Conservation (phyloP, 371 early-diverging fungal species). For the Syncephalastrum sp. region DNA sequence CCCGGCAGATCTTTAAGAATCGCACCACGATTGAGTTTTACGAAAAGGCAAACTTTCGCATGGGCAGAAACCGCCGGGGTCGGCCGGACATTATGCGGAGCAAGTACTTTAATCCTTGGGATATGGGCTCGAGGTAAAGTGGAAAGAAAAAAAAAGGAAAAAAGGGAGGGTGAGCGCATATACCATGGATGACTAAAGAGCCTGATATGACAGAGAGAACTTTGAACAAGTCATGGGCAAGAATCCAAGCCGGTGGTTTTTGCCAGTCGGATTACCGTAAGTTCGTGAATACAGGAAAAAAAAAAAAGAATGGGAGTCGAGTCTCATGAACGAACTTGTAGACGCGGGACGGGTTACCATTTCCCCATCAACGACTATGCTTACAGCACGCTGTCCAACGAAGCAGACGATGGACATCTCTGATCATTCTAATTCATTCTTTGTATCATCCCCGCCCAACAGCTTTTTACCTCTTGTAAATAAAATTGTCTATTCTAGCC, state of each 20-base stretch:
- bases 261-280: slow-evolving; percentile 58
- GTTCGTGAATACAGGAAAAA: slow-evolving; percentile 12
- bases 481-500: background rate
- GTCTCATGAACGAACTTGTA: background rate
- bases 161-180: background rate
- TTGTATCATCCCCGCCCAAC: background rate
- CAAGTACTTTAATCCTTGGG: slow-evolving; percentile 61
- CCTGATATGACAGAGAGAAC: slow-evolving; percentile 30
- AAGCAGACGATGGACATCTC: slow-evolving; percentile 20
- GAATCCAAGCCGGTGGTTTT: slow-evolving; percentile 52
- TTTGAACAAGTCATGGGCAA: slow-evolving; percentile 58
- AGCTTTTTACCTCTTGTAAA: slow-evolving; percentile 3
- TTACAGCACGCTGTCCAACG: slow-evolving; percentile 41
- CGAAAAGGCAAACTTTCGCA: slow-evolving; percentile 49
- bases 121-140: slow-evolving; percentile 47
- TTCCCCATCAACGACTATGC: slow-evolving; percentile 50
- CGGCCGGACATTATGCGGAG: slow-evolving; percentile 41
- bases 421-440: too few relatives aligned
- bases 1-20: slow-evolving; percentile 53
- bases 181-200: background rate
- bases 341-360: slow-evolving; percentile 18
- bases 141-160: background rate
- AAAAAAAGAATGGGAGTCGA: background rate
- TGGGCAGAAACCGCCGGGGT: slow-evolving; percentile 21
- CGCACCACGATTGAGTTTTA: slow-evolving; percentile 69